phyloP scores from a whole-genome alignment of 306 rosid species.

The Morella rubra region DNA sequence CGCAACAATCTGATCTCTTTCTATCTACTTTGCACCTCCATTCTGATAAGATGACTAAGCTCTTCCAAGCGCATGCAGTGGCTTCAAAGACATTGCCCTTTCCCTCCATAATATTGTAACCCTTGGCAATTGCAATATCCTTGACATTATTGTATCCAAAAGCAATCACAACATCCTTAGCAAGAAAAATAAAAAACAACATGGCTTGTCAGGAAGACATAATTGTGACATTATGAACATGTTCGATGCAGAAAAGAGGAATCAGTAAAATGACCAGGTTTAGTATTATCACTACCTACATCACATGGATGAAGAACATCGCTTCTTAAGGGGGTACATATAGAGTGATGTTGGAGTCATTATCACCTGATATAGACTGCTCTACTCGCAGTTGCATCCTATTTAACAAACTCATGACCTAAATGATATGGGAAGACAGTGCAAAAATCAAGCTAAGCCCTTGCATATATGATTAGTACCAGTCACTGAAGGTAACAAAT shows the following conservation, averaged over 20 bases:
- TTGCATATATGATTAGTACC: not conserved
- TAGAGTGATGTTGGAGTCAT: constrained; percentile 42
- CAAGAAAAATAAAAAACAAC: constrained; percentile 11
- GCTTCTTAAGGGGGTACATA: constrained; percentile 91
- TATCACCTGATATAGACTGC: constrained; percentile 41
- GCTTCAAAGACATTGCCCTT: constrained; percentile 64
- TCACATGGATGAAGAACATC: constrained; percentile 95
- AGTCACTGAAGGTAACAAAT: not conserved
- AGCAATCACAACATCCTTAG: constrained; percentile 92
- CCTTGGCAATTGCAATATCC: constrained; percentile 76
- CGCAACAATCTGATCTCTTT: constrained; percentile 3
- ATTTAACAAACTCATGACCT: constrained; percentile 76
- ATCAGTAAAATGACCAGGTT: constrained; percentile 13
- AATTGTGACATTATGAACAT: constrained; percentile 7
- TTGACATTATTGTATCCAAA: constrained; percentile 77
- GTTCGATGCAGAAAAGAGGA: not conserved
- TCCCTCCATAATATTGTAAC: constrained; percentile 69
- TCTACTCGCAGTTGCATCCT: constrained; percentile 79
- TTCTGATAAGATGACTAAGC: constrained; percentile 71
- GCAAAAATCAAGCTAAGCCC: constrained; percentile 3
- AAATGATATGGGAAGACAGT: constrained; percentile 23
- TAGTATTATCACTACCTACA: constrained; percentile 57
- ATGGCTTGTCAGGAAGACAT: constrained; percentile 17
- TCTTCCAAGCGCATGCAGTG: constrained; percentile 77
- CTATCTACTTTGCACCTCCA: constrained; percentile 52